Evolutionary conservation across 345 rosid species (phyloP).

Genomic region (Aethionema arabicum): DNA sequence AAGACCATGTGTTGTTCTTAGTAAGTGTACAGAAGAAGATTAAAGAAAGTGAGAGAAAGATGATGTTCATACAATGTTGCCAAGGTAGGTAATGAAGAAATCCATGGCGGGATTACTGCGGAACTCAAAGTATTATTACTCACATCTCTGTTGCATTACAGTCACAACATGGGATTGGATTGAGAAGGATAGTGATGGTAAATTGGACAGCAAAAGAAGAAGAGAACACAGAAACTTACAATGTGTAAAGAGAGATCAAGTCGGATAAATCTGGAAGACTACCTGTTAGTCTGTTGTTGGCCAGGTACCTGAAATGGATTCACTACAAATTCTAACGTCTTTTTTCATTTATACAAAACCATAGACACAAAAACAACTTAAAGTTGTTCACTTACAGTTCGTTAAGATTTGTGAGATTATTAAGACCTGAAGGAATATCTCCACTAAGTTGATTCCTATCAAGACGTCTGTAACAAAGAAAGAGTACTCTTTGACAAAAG

Average conservation of each 20-base stretch:
- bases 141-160: slow-evolving; percentile 55
- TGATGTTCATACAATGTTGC: slow-evolving; percentile 66
- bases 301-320: slow-evolving; percentile 55
- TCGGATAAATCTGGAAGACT: slow-evolving; percentile 59
- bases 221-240: slow-evolving; percentile 49
- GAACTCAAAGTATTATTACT: slow-evolving; percentile 66
- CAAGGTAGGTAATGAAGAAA: slow-evolving; percentile 43
- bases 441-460: slow-evolving; percentile 61
- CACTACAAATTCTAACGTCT: neutral
- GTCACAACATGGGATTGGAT: slow-evolving; percentile 1
- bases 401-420: slow-evolving; percentile 49
- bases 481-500: slow-evolving; percentile 3
- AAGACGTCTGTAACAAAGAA: slow-evolving; percentile 58
- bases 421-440: slow-evolving; percentile 53
- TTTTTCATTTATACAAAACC: slow-evolving; percentile 7
- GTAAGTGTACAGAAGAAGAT: slow-evolving; percentile 4
- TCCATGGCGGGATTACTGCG: slow-evolving; percentile 64
- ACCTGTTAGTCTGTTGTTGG: slow-evolving; percentile 64
- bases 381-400: slow-evolving; percentile 60
- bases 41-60: slow-evolving; percentile 1
- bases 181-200: neutral
- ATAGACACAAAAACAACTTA: neutral
- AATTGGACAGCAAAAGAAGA: neutral
- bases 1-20: slow-evolving; percentile 14
- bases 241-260: slow-evolving; percentile 49